Conservation (phyloP, 2,329 filamentous ascomycete species). For the Nannizziopsis barbatae region DNA sequence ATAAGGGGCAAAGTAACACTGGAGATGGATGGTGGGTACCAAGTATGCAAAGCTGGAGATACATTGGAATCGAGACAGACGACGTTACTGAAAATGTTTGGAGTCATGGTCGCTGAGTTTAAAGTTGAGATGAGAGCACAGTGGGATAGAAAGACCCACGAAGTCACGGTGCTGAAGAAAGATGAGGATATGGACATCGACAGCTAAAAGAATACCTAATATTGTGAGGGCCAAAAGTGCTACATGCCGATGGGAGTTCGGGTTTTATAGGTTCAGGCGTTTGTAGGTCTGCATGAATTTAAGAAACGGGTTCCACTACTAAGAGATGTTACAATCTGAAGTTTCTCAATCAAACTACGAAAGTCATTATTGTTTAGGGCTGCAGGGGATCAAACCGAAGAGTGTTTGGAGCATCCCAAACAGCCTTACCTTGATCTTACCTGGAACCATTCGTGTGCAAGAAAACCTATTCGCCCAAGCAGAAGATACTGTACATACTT, state of each 20-base stretch:
- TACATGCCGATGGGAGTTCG: constrained; percentile 5
- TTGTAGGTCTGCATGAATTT: constrained; percentile 10
- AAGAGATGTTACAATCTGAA: neutral
- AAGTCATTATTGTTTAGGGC: constrained; percentile 5
- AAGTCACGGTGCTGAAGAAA: constrained; percentile 33
- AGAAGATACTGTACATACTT: constrained; percentile 32
- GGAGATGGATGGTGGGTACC: constrained; percentile 51
- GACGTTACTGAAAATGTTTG: constrained; percentile 84
- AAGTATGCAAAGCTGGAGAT: constrained; percentile 75
- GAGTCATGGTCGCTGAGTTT: constrained; percentile 84
- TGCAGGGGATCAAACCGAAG: constrained; percentile 15
- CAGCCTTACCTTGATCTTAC: constrained; percentile 37
- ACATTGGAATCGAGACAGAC: constrained; percentile 84
- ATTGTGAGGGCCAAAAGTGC: constrained; percentile 4
- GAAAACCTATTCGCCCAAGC: constrained; percentile 13
- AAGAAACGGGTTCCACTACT: neutral
- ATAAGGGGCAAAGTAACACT: constrained; percentile 79
- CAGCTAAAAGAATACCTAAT: constrained; percentile 15
- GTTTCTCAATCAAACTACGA: no score
- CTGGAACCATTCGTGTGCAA: constrained; percentile 18
- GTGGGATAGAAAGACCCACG: constrained; percentile 32
- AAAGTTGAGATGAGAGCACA: constrained; percentile 66
- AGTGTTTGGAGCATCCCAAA: constrained; percentile 17
- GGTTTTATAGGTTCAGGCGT: neutral
- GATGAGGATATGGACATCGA: constrained; percentile 36